Conservation (phyloP, 169 alveolate species). For the Cryptosporidium baileyi region DNA sequence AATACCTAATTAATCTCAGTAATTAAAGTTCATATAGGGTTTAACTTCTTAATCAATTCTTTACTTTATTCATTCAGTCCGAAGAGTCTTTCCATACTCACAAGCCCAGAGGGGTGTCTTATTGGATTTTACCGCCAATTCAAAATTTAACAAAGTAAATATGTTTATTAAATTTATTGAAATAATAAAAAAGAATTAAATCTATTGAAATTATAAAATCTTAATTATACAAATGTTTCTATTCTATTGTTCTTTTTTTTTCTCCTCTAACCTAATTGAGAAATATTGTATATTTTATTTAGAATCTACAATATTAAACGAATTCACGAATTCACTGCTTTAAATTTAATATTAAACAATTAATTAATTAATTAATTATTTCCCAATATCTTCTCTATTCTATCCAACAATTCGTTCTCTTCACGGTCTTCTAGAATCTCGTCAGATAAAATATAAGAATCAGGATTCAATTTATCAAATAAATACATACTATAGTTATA, state of each 20-base stretch:
- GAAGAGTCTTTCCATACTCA: constrained; percentile 30
- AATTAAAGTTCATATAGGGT: constrained; percentile 13
- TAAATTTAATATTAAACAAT: neutral
- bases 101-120: constrained; percentile 70
- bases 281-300: too few relatives aligned
- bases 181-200: too few relatives aligned
- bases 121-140: constrained; percentile 12
- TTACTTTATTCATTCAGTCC: neutral
- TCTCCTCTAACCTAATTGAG: too few relatives aligned
- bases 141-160: too few relatives aligned
- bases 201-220: too few relatives aligned
- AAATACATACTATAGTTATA: neutral
- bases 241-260: neutral
- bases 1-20: neutral
- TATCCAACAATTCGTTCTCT: neutral
- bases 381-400: neutral
- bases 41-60: neutral
- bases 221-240: neutral
- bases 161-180: too few relatives aligned
- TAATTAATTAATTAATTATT: neutral
- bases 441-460: neutral
- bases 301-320: too few relatives aligned
- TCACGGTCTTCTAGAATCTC: neutral
- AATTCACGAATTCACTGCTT: too few relatives aligned
- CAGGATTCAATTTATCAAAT: neutral